Conservation (phyloP, 169 alveolate genomes). For the Cryptosporidium parvum region DNA sequence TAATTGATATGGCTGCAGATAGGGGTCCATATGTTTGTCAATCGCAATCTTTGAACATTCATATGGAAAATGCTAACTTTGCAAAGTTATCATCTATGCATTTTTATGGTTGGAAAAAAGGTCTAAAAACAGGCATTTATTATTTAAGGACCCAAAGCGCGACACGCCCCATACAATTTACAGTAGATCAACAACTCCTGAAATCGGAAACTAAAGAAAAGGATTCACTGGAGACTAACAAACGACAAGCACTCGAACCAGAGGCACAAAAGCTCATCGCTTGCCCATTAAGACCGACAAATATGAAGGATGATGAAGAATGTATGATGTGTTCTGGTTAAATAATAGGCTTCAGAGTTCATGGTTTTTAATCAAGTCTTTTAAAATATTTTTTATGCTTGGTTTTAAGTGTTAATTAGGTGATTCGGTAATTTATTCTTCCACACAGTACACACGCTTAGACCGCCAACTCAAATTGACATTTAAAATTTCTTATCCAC, state of each 20-base stretch:
- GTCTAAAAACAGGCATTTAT: slow-evolving; percentile 97
- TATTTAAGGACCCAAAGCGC: slow-evolving; percentile 98
- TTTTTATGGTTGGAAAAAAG: slow-evolving; percentile 98
- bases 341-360: neutral
- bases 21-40: slow-evolving; percentile 94
- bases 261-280: slow-evolving; percentile 2
- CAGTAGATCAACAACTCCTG: slow-evolving; percentile 90
- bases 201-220: slow-evolving; percentile 11
- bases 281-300: slow-evolving; percentile 57
- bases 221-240: neutral
- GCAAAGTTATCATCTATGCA: slow-evolving; percentile 97
- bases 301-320: slow-evolving; percentile 47
- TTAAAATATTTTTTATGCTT: neutral
- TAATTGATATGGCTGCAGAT: slow-evolving; percentile 97
- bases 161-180: slow-evolving; percentile 97
- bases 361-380: neutral
- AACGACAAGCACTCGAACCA: slow-evolving; percentile 3
- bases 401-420: neutral
- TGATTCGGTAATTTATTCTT: too few species aligned
- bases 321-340: slow-evolving; percentile 75
- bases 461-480: neutral
- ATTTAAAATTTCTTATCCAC: neutral
- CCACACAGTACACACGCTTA: slow-evolving; percentile 23
- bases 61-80: slow-evolving; percentile 94
- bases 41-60: slow-evolving; percentile 96